phyloP scores from a whole-genome alignment of 768 basidiomycete species.

The Lactarius vividus region DNA sequence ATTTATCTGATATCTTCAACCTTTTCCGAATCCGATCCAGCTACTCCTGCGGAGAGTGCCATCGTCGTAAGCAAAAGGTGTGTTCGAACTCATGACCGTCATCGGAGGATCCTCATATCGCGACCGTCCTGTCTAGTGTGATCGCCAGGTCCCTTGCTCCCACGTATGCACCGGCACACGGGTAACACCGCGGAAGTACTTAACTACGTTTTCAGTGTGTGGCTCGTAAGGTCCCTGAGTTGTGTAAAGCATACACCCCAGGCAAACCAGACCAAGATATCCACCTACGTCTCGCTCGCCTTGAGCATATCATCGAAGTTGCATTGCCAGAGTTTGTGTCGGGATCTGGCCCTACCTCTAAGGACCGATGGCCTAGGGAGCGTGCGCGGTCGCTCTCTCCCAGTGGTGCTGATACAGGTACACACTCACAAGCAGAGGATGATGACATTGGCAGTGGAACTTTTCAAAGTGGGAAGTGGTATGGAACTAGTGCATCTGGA shows the following conservation, averaged over 20 bases:
- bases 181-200: slow-evolving; percentile 22
- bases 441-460: slow-evolving; percentile 73
- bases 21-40: slow-evolving; percentile 42
- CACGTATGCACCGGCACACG: slow-evolving; percentile 51
- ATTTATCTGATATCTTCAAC: neutral
- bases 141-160: slow-evolving; percentile 80
- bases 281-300: slow-evolving; percentile 63
- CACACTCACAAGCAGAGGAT: slow-evolving; percentile 69
- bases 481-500: slow-evolving; percentile 78
- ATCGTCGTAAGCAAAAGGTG: slow-evolving; percentile 86
- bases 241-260: slow-evolving; percentile 86
- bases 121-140: slow-evolving; percentile 52
- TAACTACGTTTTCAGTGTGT: slow-evolving; percentile 51
- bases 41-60: slow-evolving; percentile 86
- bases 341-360: slow-evolving; percentile 38
- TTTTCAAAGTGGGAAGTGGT: slow-evolving; percentile 85
- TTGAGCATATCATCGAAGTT: slow-evolving; percentile 79
- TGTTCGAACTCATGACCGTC: slow-evolving; percentile 9
- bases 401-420: slow-evolving; percentile 55
- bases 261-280: slow-evolving; percentile 85
- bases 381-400: slow-evolving; percentile 50
- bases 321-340: slow-evolving; percentile 74
- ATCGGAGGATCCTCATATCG: slow-evolving; percentile 25
- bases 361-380: slow-evolving; percentile 27
- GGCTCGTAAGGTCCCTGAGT: slow-evolving; percentile 81